These are phyloP conservation scores for Colletotrichum lentis DNA, from an alignment of 2,329 filamentous ascomycete genomes.

Conservation along the genomic window DNA sequence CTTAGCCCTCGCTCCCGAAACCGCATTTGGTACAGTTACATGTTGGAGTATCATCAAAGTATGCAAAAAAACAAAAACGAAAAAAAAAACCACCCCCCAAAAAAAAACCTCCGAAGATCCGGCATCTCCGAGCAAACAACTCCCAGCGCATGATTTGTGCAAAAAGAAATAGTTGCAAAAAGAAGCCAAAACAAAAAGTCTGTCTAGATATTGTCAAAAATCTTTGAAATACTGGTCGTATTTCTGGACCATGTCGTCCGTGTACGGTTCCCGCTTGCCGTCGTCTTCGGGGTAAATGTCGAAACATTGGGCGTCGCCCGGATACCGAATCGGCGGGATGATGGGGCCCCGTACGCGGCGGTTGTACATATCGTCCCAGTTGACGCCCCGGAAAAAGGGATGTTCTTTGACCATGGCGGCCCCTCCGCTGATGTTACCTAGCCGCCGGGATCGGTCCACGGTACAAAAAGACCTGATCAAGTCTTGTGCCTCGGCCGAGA, in stretches of 20 bases:
- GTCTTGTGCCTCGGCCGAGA: conserved; percentile 75
- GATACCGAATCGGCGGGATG: conserved; percentile 74
- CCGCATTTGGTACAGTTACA: conserved; percentile 27
- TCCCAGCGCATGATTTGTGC: conserved; percentile 19
- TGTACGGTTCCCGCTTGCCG: conserved; percentile 70
- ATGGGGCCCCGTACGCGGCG: conserved; percentile 74
- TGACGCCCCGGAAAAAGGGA: conserved; percentile 75
- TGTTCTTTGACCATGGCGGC: conserved; percentile 76
- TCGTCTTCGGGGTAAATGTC: conserved; percentile 84
- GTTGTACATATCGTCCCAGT: conserved; percentile 77
- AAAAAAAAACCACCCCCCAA: too few species aligned
- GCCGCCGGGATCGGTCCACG: conserved; percentile 77
- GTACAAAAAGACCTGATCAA: conserved; percentile 81
- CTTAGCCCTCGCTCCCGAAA: conserved; percentile 1
- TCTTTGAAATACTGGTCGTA: conserved; percentile 77
- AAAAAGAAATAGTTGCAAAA: neutral
- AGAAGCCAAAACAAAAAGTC: neutral
- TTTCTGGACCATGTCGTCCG: conserved; percentile 70
- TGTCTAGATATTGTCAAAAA: conserved; percentile 60
- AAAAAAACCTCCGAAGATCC: neutral
- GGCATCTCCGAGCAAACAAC: conserved; percentile 8
- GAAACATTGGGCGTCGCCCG: conserved; percentile 82
- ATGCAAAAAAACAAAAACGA: conserved; percentile 5
- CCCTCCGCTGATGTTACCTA: conserved; percentile 81
- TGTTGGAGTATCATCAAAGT: conserved; percentile 30